Evolutionary conservation across 257 asterid species (phyloP).

Genomic region (Fraxinus americana): DNA sequence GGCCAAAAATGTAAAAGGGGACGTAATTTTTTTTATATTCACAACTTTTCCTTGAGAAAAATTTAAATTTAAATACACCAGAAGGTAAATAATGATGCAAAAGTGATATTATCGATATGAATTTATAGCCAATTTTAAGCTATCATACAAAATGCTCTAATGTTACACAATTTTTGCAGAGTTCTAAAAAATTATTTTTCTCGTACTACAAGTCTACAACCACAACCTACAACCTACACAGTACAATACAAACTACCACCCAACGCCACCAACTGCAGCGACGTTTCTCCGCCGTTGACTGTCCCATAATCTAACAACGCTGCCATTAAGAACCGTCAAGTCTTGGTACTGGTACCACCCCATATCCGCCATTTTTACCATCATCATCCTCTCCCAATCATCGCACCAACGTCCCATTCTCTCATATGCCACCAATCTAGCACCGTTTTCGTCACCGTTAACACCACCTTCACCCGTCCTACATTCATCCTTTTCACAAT

Average conservation of each 20-base stretch:
- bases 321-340: constrained; percentile 54
- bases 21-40: no score
- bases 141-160: no score
- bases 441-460: constrained; percentile 5
- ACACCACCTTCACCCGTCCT: neutral
- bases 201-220: neutral
- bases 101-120: no score
- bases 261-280: constrained; percentile 33
- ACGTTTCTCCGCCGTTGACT: constrained; percentile 34
- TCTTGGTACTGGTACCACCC: constrained; percentile 66
- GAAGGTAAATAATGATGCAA: no score
- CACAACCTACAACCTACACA: neutral
- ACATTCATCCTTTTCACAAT: constrained; percentile 20
- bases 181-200: neutral
- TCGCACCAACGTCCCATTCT: constrained; percentile 29
- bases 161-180: no score
- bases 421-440: constrained; percentile 12
- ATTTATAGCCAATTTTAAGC: no score
- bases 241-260: constrained; percentile 23
- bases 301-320: constrained; percentile 81
- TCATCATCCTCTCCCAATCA: constrained; percentile 47
- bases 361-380: constrained; percentile 52
- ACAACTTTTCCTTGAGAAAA: no score
- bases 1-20: no score
- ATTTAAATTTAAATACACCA: no score